Conservation (phyloP, 805 yeast species). For the Metschnikowia cubensis region DNA sequence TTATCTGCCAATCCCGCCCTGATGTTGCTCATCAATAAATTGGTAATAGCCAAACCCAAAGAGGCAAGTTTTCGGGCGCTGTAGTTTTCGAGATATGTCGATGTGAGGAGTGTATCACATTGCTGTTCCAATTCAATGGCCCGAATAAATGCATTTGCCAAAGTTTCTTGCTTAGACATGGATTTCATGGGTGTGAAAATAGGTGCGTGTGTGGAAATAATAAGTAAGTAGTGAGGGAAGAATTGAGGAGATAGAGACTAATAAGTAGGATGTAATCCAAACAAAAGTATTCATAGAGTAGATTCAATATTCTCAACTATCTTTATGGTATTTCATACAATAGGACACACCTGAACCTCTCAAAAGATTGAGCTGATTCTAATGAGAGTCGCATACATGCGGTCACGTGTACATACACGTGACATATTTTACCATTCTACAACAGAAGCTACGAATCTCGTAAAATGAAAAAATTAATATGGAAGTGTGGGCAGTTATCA, state of each 20-base stretch:
- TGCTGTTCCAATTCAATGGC: conserved; percentile 38
- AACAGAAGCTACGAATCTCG: background rate
- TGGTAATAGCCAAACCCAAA: conserved; percentile 72
- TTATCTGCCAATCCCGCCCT: conserved; percentile 81
- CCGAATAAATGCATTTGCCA: conserved; percentile 19
- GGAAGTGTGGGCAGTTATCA: background rate
- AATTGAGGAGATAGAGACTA: too few relatives aligned
- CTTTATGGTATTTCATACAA: too few relatives aligned
- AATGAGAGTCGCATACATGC: too few relatives aligned
- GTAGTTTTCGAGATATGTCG: conserved; percentile 29
- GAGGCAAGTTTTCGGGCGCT: conserved; percentile 64
- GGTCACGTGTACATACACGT: too few relatives aligned
- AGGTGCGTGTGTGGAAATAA: too few relatives aligned
- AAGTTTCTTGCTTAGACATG: conserved; percentile 8
- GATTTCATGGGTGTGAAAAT: background rate
- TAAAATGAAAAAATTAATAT: background rate
- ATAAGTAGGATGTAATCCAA: too few relatives aligned
- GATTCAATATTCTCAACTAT: too few relatives aligned
- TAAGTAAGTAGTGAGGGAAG: too few relatives aligned
- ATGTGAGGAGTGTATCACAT: conserved; percentile 32
- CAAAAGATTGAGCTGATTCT: too few relatives aligned
- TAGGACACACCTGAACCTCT: too few relatives aligned
- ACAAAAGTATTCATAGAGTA: too few relatives aligned
- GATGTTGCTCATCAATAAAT: conserved; percentile 56
- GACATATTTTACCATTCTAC: too few relatives aligned